Evolutionary conservation across 2,329 filamentous ascomycete genomes (phyloP), one percentile per base, ranked within the genome.

Genomic region (Diplodia mutila): DNA sequence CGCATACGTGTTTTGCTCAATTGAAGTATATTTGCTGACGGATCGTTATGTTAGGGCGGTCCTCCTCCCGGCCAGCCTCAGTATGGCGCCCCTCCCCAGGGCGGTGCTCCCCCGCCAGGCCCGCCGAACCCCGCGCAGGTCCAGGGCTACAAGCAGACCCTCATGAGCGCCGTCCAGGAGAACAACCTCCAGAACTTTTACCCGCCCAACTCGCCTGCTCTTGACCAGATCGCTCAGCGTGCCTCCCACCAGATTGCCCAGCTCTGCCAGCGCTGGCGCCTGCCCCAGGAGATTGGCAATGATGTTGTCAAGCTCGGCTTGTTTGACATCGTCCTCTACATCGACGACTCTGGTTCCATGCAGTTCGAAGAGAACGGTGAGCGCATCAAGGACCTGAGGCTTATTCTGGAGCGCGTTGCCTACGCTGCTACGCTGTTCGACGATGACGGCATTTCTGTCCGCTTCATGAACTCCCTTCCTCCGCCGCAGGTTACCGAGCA

Each of bases 271-370:
- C 81, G 85, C 70, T 89, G 86, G 85, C 80, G 81, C 67, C 81
- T 89, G 59, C 83, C 83, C 8, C 82, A 82, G 70, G 87, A 89
- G 76, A 84, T 89, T 68, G 87, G 85, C 54, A 86, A 85, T 66
- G 87, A 89, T 74, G 84, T 89, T 68, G 85, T 89, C 73, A 87
- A 88, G 74, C 80, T 90, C 29, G 82, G 85, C 4, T 78, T 90
- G 29, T 90, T 87, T 75, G 87, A 90, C 72, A 83, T 89, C 46
- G 80, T 89, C 53, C 79, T 90, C 59, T 90, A 88, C 74, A 86
- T 90, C 66, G 80, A 91, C 71, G 89, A 91, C 80, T 89, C 86
- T 74, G 89, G 89, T 52, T 90, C 88, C 23, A 91, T 91, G 83
- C 83, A 86, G 67, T 90, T 91, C 70, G 88, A 90, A 73, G 88